Conservation (phyloP, 345 rosid genomes). For the Nasturtium officinale region DNA sequence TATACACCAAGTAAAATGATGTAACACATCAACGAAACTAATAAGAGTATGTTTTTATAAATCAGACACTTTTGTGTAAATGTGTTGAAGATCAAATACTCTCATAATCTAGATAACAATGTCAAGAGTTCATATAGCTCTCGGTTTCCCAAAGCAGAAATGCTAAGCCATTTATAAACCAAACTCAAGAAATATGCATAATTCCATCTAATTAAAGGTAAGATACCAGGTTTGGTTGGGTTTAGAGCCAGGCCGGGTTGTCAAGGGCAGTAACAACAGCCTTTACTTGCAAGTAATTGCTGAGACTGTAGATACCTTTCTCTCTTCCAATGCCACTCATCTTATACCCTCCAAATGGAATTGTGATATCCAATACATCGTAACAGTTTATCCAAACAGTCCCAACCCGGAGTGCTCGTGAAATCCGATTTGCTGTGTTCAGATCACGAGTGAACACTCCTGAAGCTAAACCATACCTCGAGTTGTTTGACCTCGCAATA, state of each 20-base stretch:
- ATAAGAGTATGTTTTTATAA: neutral
- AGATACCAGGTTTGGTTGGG: conserved; percentile 13
- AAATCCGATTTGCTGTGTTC: conserved; percentile 74
- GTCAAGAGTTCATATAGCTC: neutral
- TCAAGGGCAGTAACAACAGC: conserved; percentile 83
- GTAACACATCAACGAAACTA: conserved; percentile 7
- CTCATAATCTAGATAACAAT: conserved; percentile 24
- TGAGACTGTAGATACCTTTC: conserved; percentile 79
- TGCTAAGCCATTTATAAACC: conserved; percentile 14
- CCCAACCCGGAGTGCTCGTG: conserved; percentile 70
- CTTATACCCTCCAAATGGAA: conserved; percentile 95
- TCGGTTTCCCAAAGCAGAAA: conserved; percentile 11
- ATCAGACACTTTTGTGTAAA: neutral
- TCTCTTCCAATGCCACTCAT: conserved; percentile 94
- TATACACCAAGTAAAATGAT: neutral
- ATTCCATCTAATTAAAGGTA: neutral
- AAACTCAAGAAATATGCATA: neutral
- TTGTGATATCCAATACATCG: conserved; percentile 72
- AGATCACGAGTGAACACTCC: conserved; percentile 81
- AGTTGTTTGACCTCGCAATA: conserved; percentile 61
- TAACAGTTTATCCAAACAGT: conserved; percentile 85
- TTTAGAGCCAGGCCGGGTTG: conserved; percentile 88
- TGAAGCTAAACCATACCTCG: conserved; percentile 74
- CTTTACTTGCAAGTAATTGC: conserved; percentile 85
- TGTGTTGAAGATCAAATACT: conserved; percentile 4